phyloP scores from a whole-genome alignment of 2,329 filamentous ascomycete species.

The Aureobasidium lini region DNA sequence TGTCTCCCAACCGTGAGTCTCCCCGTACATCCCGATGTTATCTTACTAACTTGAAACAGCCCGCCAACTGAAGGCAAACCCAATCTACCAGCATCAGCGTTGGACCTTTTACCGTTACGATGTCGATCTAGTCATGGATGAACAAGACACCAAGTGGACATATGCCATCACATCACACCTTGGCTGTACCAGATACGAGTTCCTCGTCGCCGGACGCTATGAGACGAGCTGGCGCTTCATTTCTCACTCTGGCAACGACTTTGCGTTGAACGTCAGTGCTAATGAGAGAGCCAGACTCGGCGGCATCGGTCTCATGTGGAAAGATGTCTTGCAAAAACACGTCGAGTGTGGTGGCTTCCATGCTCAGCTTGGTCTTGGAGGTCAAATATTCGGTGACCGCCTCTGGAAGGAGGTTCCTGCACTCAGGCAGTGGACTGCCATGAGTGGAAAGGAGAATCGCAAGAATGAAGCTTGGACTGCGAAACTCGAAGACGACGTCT shows the following conservation, averaged over 20 bases:
- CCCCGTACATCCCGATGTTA: conserved; percentile 26
- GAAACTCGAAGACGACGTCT: conserved; percentile 88
- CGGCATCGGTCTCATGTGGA: conserved; percentile 95
- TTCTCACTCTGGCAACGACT: conserved; percentile 93
- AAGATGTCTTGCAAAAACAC: conserved; percentile 95
- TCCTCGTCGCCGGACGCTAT: conserved; percentile 80
- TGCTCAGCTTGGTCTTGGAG: conserved; percentile 81
- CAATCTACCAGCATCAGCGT: conserved; percentile 81
- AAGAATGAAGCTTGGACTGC: conserved; percentile 90
- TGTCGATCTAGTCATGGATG: conserved; percentile 81
- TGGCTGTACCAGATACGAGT: conserved; percentile 96
- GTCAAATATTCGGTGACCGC: conserved; percentile 91
- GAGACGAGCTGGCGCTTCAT: conserved; percentile 95
- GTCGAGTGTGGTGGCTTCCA: conserved; percentile 95
- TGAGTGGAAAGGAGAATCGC: conserved; percentile 85
- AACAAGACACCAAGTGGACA: conserved; percentile 81
- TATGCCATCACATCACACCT: conserved; percentile 96
- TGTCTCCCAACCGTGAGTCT: conserved; percentile 68
- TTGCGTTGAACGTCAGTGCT: conserved; percentile 77
- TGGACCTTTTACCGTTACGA: conserved; percentile 98
- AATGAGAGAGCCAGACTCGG: conserved; percentile 80
- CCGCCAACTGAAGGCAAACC: conserved; percentile 71
- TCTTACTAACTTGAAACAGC: conserved; percentile 12
- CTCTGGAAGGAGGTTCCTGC: conserved; percentile 94
- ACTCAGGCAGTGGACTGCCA: conserved; percentile 89